Evolutionary conservation across 352 stramenopile species (phyloP).

Genomic region (Poterioochromonas sp.): DNA sequence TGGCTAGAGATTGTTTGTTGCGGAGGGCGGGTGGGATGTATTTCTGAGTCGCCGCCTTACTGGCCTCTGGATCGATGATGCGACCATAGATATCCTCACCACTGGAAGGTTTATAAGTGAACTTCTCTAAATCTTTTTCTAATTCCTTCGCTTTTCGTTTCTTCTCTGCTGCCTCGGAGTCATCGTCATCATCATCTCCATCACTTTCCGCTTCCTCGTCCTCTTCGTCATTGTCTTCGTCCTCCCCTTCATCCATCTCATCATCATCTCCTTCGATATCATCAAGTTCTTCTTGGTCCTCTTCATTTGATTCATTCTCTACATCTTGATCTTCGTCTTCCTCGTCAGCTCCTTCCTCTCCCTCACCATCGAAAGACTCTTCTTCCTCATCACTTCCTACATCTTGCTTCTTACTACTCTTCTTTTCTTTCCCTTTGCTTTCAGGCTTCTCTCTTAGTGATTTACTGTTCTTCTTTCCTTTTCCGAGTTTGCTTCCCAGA

Average conservation of each 20-base stretch:
- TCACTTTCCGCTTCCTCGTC: too few species aligned
- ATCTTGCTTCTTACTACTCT: not conserved
- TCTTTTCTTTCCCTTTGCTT: not conserved
- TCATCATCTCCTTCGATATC: not conserved
- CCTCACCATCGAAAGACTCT: not conserved
- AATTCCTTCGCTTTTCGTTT: too few species aligned
- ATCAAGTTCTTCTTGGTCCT: not conserved
- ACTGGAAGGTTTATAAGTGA: not conserved
- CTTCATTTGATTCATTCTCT: not conserved
- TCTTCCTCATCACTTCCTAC: not conserved
- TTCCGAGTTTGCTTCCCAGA: not conserved
- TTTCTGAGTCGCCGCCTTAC: not conserved
- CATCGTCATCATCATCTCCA: not conserved
- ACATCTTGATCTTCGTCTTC: not conserved
- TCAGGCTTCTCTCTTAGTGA: not conserved
- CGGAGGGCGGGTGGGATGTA: not conserved
- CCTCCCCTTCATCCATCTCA: not conserved
- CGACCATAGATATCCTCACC: conserved; percentile 21
- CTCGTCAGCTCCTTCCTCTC: not conserved
- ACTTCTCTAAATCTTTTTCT: not conserved
- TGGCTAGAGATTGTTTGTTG: too few species aligned
- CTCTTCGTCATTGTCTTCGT: not conserved
- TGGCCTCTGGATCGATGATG: not conserved
- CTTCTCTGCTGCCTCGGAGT: not conserved
- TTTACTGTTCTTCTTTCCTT: not conserved